These are phyloP conservation scores for Cyclotella atomus DNA, from an alignment of 108 stramenopile genomes.

Conservation along the genomic window DNA sequence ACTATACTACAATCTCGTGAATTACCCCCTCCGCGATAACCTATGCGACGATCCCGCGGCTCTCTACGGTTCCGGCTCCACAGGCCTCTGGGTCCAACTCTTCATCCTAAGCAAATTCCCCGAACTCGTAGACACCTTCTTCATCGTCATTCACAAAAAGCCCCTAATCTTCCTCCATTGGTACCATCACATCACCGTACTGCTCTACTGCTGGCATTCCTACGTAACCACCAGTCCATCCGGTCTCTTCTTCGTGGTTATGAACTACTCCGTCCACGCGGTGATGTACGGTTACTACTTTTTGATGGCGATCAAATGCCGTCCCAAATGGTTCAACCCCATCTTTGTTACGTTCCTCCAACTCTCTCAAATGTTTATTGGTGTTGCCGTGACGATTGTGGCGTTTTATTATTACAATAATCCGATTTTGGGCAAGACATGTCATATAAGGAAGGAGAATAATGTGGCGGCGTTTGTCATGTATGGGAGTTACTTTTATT, in stretches of 20 bases:
- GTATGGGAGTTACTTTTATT: constrained; percentile 89
- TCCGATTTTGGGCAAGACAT: constrained; percentile 40
- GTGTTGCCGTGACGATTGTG: constrained; percentile 73
- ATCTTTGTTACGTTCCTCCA: constrained; percentile 90
- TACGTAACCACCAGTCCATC: constrained; percentile 88
- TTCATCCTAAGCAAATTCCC: constrained; percentile 95
- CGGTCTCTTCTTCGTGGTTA: constrained; percentile 98
- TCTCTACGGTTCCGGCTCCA: constrained; percentile 79
- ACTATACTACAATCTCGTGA: constrained; percentile 79
- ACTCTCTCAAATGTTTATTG: constrained; percentile 95
- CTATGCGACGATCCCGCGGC: constrained; percentile 77
- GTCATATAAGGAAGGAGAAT: constrained; percentile 77
- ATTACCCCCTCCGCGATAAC: constrained; percentile 62
- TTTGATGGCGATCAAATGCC: constrained; percentile 84
- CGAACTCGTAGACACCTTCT: constrained; percentile 96
- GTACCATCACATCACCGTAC: constrained; percentile 98
- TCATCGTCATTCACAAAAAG: constrained; percentile 97
- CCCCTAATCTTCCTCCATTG: constrained; percentile 96
- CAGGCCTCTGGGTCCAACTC: constrained; percentile 92
- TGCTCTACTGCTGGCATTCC: constrained; percentile 97
- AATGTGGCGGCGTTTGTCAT: constrained; percentile 88
- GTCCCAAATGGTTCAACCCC: constrained; percentile 87
- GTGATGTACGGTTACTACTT: constrained; percentile 99
- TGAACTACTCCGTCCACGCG: constrained; percentile 99
- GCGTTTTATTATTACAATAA: constrained; percentile 72